phyloP scores from a whole-genome alignment of 2,329 filamentous ascomycete genomes.

The Reticulascus tulasneorum region DNA sequence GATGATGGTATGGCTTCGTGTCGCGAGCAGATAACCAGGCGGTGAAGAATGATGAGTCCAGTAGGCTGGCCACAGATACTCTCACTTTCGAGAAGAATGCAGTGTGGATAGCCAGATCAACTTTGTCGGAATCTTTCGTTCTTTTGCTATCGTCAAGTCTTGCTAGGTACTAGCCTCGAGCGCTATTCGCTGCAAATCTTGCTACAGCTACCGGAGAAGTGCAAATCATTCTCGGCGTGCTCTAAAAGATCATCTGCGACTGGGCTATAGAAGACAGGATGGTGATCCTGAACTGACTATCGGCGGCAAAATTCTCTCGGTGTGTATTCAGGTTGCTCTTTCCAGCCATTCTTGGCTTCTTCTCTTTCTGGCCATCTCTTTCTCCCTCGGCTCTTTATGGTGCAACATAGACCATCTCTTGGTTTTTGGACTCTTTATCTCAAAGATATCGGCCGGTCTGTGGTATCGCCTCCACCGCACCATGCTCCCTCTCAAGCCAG shows the following conservation, averaged over 20 bases:
- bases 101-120: slow-evolving; percentile 39
- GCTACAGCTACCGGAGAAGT: slow-evolving; percentile 48
- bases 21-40: too few species aligned
- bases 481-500: too few species aligned
- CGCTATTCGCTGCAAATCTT: slow-evolving; percentile 56
- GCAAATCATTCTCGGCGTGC: slow-evolving; percentile 30
- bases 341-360: slow-evolving; percentile 10
- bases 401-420: too few species aligned
- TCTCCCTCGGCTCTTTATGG: slow-evolving; percentile 9
- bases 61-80: slow-evolving; percentile 23
- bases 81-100: slow-evolving; percentile 31
- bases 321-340: slow-evolving; percentile 14
- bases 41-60: slow-evolving; percentile 9
- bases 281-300: slow-evolving; percentile 15
- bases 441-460: too few species aligned
- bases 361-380: slow-evolving; percentile 15
- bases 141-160: slow-evolving; percentile 71
- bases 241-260: slow-evolving; percentile 41
- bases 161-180: slow-evolving; percentile 63
- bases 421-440: too few species aligned
- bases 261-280: slow-evolving; percentile 40
- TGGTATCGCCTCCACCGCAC: too few species aligned
- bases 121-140: slow-evolving; percentile 43
- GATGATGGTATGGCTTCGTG: too few species aligned
- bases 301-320: slow-evolving; percentile 12